phyloP scores from a whole-genome alignment of 257 asterid species.

The Plantago elongata region DNA sequence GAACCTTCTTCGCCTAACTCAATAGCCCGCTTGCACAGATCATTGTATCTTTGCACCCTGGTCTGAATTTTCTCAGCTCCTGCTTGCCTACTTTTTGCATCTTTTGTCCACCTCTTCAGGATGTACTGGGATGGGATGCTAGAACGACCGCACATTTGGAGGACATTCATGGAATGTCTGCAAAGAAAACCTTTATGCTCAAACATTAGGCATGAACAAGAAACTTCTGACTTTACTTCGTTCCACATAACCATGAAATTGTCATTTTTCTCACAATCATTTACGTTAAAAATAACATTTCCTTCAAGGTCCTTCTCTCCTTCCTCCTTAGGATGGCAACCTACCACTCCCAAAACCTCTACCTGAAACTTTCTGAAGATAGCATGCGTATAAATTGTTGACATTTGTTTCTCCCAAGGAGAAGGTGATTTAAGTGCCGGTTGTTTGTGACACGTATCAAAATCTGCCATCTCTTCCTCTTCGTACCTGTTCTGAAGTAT shows the following conservation, averaged over 20 bases:
- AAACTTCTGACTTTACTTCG: slow-evolving; percentile 63
- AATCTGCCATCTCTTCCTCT: slow-evolving; percentile 94
- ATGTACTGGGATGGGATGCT: slow-evolving; percentile 77
- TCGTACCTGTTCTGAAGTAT: slow-evolving; percentile 77
- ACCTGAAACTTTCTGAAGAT: slow-evolving; percentile 84
- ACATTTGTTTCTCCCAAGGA: slow-evolving; percentile 99
- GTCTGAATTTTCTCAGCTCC: slow-evolving; percentile 62
- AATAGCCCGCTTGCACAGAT: slow-evolving; percentile 82
- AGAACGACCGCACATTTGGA: slow-evolving; percentile 90
- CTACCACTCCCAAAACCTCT: slow-evolving; percentile 96
- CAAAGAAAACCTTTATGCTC: slow-evolving; percentile 90
- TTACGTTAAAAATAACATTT: slow-evolving; percentile 53
- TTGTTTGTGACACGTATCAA: slow-evolving; percentile 94
- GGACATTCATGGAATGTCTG: slow-evolving; percentile 91
- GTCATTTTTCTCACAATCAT: slow-evolving; percentile 85
- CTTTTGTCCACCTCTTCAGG: slow-evolving; percentile 94
- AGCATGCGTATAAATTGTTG: slow-evolving; percentile 78
- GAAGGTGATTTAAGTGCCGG: slow-evolving; percentile 97
- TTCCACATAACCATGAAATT: slow-evolving; percentile 73
- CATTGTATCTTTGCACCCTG: slow-evolving; percentile 87
- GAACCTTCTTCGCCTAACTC: slow-evolving; percentile 91
- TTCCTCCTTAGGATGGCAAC: slow-evolving; percentile 93
- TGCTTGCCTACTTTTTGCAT: slow-evolving; percentile 58
- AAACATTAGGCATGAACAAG: slow-evolving; percentile 91
- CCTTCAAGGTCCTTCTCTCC: slow-evolving; percentile 57